Evolutionary conservation across 805 yeast species (phyloP).

Genomic region (Groenewaldozyma salmanticensis): DNA sequence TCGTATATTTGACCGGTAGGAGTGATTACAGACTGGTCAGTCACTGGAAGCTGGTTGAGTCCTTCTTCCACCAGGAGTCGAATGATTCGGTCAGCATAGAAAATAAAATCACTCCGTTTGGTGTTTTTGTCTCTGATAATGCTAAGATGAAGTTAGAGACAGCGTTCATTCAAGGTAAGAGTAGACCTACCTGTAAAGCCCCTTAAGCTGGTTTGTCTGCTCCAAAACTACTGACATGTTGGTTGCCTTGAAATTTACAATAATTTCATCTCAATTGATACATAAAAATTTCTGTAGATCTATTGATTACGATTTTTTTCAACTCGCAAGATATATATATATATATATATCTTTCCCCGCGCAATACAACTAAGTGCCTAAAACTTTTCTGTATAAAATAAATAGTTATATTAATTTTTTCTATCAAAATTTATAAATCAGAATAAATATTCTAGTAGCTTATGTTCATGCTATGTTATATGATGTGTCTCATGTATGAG

Average conservation of each 20-base stretch:
- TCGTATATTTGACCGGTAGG: slow-evolving; percentile 55
- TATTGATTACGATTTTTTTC: too few relatives aligned
- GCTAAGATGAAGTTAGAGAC: slow-evolving; percentile 25
- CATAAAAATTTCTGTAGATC: too few relatives aligned
- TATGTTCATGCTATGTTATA: too few relatives aligned
- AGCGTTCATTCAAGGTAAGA: neutral
- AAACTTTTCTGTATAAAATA: too few relatives aligned
- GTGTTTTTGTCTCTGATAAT: slow-evolving; percentile 80
- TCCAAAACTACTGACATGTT: slow-evolving; percentile 25
- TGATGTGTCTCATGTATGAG: too few relatives aligned
- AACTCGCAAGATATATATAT: too few relatives aligned
- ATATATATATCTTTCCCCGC: too few relatives aligned
- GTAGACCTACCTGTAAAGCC: slow-evolving; percentile 47
- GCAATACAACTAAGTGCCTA: too few relatives aligned
- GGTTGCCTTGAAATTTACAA: neutral
- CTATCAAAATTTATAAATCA: too few relatives aligned
- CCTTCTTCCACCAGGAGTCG: slow-evolving; percentile 93
- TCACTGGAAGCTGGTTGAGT: slow-evolving; percentile 87
- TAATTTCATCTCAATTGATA: too few relatives aligned
- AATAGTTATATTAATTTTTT: too few relatives aligned
- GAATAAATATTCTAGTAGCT: too few relatives aligned
- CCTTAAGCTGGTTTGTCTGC: slow-evolving; percentile 82
- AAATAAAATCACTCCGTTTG: slow-evolving; percentile 83
- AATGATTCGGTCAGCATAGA: slow-evolving; percentile 91
- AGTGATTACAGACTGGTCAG: slow-evolving; percentile 54